A percentile compares a stretch with the other conserved stretches of the same genome.
phyloP scores from a whole-genome alignment of 805 yeast species.

The Sporopachydermia quercuum region DNA sequence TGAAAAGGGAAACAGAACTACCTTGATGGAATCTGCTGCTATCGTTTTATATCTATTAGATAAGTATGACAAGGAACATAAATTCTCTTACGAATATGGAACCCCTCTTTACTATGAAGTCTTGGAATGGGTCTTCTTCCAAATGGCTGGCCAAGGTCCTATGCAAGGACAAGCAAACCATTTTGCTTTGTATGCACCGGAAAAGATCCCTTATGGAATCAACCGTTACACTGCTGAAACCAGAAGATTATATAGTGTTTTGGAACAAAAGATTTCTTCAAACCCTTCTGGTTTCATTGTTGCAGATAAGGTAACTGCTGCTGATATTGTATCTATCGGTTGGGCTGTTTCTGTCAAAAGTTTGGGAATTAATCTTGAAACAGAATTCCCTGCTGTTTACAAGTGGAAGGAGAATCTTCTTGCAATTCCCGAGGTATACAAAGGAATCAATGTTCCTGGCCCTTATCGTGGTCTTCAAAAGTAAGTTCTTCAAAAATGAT shows the following conservation, averaged over 20 bases:
- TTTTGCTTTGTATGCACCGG: conserved; percentile 30
- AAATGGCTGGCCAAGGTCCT: conserved; percentile 46
- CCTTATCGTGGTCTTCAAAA: too few species aligned
- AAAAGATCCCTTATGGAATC: conserved; percentile 38
- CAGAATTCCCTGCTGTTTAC: conserved; percentile 44
- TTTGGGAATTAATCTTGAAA: conserved; percentile 13
- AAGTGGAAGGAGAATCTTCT: conserved; percentile 86
- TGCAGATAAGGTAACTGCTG: conserved; percentile 41
- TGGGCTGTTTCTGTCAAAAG: conserved; percentile 24
- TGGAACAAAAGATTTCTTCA: conserved; percentile 33
- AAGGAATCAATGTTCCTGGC: conserved; percentile 14
- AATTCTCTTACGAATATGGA: conserved; percentile 21
- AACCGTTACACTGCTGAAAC: conserved; percentile 37
- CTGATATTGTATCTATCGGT: conserved; percentile 35
- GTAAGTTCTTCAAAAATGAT: too few species aligned
- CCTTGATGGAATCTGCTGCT: conserved; percentile 46
- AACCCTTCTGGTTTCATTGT: conserved; percentile 37
- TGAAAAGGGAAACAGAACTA: conserved; percentile 24
- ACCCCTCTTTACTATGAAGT: conserved; percentile 34
- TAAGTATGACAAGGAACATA: conserved; percentile 39
- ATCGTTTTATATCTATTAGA: conserved; percentile 45
- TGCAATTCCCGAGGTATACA: conserved; percentile 66
- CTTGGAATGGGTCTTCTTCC: conserved; percentile 23
- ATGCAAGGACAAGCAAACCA: conserved; percentile 47
- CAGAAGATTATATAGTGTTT: conserved; percentile 36